Evolutionary conservation across 2,329 filamentous ascomycete genomes (phyloP).

Genomic region (Botryotinia calthae): DNA sequence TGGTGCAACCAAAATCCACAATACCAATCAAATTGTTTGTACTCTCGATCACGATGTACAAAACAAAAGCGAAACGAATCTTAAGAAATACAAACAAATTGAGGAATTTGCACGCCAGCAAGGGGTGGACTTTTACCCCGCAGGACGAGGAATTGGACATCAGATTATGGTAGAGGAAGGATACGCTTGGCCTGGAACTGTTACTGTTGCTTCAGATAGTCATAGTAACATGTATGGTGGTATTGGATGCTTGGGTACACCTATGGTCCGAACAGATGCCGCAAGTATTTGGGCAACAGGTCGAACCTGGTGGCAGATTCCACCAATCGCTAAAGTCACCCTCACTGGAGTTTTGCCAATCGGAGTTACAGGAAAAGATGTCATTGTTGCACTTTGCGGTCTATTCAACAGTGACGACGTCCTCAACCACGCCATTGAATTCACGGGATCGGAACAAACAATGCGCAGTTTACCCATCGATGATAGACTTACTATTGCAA

Average conservation of each 20-base stretch:
- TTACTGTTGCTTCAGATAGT: constrained; percentile 74
- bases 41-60: constrained; percentile 87
- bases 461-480: constrained; percentile 70
- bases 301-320: constrained; percentile 84
- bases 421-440: constrained; percentile 87
- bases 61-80: constrained; percentile 72
- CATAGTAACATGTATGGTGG: constrained; percentile 86
- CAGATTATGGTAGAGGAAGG: constrained; percentile 89
- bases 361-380: constrained; percentile 89
- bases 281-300: constrained; percentile 82
- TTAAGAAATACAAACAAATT: constrained; percentile 80
- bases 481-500: constrained; percentile 68
- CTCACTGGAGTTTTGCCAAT: constrained; percentile 71
- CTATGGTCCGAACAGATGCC: constrained; percentile 84
- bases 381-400: constrained; percentile 84
- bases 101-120: constrained; percentile 78
- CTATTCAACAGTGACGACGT: constrained; percentile 86
- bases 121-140: constrained; percentile 73
- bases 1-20: constrained; percentile 69
- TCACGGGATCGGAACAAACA: constrained; percentile 76
- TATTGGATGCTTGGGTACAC: constrained; percentile 71
- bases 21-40: constrained; percentile 74
- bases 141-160: constrained; percentile 81
- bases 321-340: constrained; percentile 77
- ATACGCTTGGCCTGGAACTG: constrained; percentile 79